Base-by-base conservation (phyloP, 306 rosid species). In the Inga laurina region DNA sequence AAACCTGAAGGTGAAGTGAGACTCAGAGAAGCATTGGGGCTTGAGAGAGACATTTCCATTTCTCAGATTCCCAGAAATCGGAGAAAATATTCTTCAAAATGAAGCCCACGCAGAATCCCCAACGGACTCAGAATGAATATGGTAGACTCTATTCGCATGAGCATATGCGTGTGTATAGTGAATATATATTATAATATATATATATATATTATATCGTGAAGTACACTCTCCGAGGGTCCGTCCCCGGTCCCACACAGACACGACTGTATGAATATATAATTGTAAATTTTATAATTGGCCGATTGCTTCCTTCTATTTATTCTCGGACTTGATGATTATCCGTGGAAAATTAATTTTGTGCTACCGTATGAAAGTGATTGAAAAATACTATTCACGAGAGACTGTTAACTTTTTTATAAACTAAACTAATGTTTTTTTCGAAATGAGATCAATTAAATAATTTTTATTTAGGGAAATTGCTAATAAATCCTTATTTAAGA, bases 1-100 rank as follows among this genome's bases (percentile, higher is more conserved):
- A 75, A 22, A 84, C 90, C 90, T 87, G 87, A 84, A 77, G 79
- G 41, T 57, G 83, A 77, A 72, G 78, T 64, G 85, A 72, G 67
- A 74, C 11, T 54, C 48, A 87, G 48, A 62, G 87, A 72, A 45
- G 76, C 75, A 78, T 22, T 16, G 82, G 67, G 51, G 46, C 72
- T 66, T 59, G 87, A 61, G 78, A 87, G 82, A 74, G 87, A 81
- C 90, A 87, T 87, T 78, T 3, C 9, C 5, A 16, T 45, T 3
- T 24, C 37, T 16, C 56, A 44, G 76, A 71, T 71, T 44, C 54
- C 13, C 76, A 45, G 54, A 69, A 71, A 70, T 70, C 0, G 13
- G 10, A 71, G 75, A 21, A 37, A 68, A 10, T 19, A 41, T 41
- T 41, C 74, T 27, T 41, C 51, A 69, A 46, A 46, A 72, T 19